Conservation (phyloP, 208 protist genomes). For the Vickermania ingenoplastis region DNA sequence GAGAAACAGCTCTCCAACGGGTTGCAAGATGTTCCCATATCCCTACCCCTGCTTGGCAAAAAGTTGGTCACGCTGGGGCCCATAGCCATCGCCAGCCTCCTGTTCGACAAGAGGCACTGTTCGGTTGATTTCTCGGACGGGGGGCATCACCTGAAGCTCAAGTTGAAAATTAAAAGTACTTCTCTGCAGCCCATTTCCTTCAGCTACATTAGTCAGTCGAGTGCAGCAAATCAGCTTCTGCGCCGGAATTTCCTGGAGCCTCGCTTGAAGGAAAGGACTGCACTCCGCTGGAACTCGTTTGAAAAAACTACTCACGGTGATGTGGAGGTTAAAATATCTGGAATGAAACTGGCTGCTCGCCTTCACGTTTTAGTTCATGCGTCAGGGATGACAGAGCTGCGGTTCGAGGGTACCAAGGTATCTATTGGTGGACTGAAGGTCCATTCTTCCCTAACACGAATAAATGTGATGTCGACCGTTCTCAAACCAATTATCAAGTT, state of each 20-base stretch:
- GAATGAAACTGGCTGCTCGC: neutral
- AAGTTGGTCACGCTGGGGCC: conserved; percentile 38
- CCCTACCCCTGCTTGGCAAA: conserved; percentile 28
- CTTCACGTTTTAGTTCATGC: neutral
- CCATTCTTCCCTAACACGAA: neutral
- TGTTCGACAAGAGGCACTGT: conserved; percentile 32
- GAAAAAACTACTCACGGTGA: too few relatives aligned
- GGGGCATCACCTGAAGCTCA: too few relatives aligned
- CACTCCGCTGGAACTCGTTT: too few relatives aligned
- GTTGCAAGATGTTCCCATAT: conserved; percentile 20
- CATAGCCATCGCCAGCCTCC: conserved; percentile 19
- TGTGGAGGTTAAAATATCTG: neutral
- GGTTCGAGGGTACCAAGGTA: neutral
- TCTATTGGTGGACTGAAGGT: neutral
- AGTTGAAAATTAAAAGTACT: conserved; percentile 21
- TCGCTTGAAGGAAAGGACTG: too few relatives aligned
- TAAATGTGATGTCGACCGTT: neutral
- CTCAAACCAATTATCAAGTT: neutral
- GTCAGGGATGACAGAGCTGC: neutral
- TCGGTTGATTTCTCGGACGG: conserved; percentile 26
- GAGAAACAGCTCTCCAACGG: conserved; percentile 9
- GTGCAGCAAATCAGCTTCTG: conserved; percentile 19
- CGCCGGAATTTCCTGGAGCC: too few relatives aligned
- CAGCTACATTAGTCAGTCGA: conserved; percentile 37
- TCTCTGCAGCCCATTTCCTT: conserved; percentile 39